Evolutionary conservation across 176 grass and related monocot species (phyloP).

Genomic region (Cenchrus purpureus): DNA sequence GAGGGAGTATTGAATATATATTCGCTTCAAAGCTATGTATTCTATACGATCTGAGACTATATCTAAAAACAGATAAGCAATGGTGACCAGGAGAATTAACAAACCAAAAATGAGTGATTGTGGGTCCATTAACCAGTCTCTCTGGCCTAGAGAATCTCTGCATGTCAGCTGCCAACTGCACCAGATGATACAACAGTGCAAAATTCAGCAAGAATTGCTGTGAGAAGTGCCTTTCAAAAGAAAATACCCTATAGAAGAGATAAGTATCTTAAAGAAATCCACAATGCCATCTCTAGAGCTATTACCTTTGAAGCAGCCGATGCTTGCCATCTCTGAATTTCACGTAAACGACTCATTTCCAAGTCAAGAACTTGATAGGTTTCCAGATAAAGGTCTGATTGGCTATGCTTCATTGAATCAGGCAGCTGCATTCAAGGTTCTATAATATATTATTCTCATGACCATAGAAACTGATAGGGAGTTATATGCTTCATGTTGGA

Average conservation of each 20-base stretch:
- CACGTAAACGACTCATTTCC: constrained; percentile 97
- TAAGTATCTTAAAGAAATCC: constrained; percentile 26
- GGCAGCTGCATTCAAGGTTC: constrained; percentile 70
- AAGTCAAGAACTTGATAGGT: constrained; percentile 97
- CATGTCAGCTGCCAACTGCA: constrained; percentile 96
- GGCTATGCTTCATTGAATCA: constrained; percentile 98
- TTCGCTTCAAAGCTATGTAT: constrained; percentile 24
- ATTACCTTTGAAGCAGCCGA: constrained; percentile 97
- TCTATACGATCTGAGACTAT: neutral
- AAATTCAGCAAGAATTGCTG: constrained; percentile 37
- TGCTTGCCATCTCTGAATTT: constrained; percentile 99
- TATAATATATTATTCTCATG: constrained; percentile 39
- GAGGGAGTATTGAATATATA: constrained; percentile 5
- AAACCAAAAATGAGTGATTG: constrained; percentile 96
- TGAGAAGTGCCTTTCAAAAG: constrained; percentile 25
- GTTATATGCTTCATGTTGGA: constrained; percentile 29
- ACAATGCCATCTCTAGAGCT: constrained; percentile 8
- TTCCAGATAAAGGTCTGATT: constrained; percentile 94
- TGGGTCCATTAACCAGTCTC: constrained; percentile 95
- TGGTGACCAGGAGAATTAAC: constrained; percentile 40
- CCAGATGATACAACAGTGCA: constrained; percentile 44
- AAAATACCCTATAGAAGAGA: constrained; percentile 19
- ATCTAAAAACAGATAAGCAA: constrained; percentile 36
- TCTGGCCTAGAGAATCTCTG: constrained; percentile 97
- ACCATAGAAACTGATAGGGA: neutral